Evolutionary conservation across 1,284 basidiomycete genomes (phyloP), one percentile per base, ranked within the genome.

Genomic region (Cryptococcus wingfieldii): DNA sequence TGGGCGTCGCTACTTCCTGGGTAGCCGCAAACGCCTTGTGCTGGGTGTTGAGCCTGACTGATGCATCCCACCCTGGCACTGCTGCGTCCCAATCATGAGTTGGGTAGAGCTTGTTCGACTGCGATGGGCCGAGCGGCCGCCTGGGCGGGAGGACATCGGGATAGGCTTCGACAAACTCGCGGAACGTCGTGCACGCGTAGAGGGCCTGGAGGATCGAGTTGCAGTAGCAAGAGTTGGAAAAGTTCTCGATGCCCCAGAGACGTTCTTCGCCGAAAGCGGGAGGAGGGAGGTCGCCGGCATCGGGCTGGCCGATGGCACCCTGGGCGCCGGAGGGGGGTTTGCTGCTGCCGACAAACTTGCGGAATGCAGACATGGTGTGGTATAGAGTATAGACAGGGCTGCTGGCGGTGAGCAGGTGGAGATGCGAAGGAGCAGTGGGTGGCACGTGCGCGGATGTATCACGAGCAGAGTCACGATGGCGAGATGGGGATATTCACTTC

Each of bases 141-240:
- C 68, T 67, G 31, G 75, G 70, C 31, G 68, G 65, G 16, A 59
- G 59, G 13, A 67, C 57, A 55, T 73, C 68, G 25, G 80, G 76
- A 58, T 84, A 81, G 49, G 85, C 81, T 48, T 84, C 80, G 60
- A 91, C 78, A 56, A 89, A 86, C 44, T 88, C 83, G 41, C 89
- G 82, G 70, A 92, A 90, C 0, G 89, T 88, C n/a, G 81, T 76
- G 64, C 88, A 90, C 64, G 87, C 88, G 78, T 97, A 98, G 53
- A 98, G 84, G 0, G 95, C 88, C 76, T 98, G 95, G 10, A 98
- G 83, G 28, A 98, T 90, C 16, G 95, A 98, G 78, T 98, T 98
- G 79, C 89, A 93, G 77, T 98, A 98, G 79, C 88, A 90, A 34
- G 87, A 90, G 74, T 90, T 90, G 45, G 87, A 88, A 77, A 89